Evolutionary conservation across 345 rosid genomes (phyloP).

Genomic region (Balakata baccata): DNA sequence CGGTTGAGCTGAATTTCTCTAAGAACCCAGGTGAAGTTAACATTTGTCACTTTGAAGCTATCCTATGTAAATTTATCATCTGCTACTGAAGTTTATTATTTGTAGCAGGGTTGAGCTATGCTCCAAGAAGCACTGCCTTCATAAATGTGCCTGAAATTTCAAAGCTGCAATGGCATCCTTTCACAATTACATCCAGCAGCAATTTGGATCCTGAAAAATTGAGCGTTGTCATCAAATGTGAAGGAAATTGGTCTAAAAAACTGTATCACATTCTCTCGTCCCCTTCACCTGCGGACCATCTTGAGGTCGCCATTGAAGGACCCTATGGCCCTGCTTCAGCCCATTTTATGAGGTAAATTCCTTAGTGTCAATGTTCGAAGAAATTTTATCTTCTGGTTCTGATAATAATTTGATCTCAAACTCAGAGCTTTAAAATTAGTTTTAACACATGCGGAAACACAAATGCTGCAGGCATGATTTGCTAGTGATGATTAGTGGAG

Average conservation of each 20-base stretch:
- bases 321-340: constrained; percentile 23
- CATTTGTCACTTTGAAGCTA: not conserved
- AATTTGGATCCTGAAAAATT: constrained; percentile 21
- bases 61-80: not conserved
- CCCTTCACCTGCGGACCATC: constrained; percentile 7
- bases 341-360: constrained; percentile 14
- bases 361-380: not conserved
- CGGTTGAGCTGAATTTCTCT: constrained; percentile 26
- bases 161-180: constrained; percentile 34
- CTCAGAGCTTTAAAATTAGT: too few species aligned
- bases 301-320: constrained; percentile 29
- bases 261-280: constrained; percentile 18
- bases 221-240: constrained; percentile 25
- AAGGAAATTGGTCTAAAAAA: constrained; percentile 21
- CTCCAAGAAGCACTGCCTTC: constrained; percentile 21
- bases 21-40: constrained; percentile 15
- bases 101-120: constrained; percentile 20
- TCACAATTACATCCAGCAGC: constrained; percentile 27
- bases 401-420: not conserved
- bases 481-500: constrained; percentile 29
- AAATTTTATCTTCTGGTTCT: not conserved
- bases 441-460: too few species aligned
- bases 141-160: constrained; percentile 27
- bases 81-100: not conserved
- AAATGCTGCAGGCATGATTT: constrained; percentile 19